Base-by-base conservation (phyloP, 805 yeast species). In the Metschnikowia gelsemii region DNA sequence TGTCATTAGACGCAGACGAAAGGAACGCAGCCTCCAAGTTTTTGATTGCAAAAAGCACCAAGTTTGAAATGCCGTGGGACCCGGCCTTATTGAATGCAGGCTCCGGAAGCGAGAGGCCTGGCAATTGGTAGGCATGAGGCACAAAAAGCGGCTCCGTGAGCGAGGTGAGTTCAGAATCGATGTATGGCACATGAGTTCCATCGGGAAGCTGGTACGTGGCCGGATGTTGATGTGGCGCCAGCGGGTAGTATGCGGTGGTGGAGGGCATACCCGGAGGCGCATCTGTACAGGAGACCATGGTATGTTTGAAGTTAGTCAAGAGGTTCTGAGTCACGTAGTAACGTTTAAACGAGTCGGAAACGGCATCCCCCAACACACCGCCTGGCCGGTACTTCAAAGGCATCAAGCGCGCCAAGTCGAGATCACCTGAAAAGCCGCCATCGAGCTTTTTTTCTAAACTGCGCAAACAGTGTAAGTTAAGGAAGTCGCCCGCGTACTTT, bases 401-500 rank as follows among this genome's bases (percentile, higher is more conserved):
- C 37, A 48, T 33, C 37, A 50, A 42, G n/a, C 49, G 47, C 17
- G 46, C n/a, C 41, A 32, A 40, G 30, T 48, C 56, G 16, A 49
- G 44, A 44, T 19, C 8, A 45, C 44, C 14, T 32, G 33, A 23
- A 56, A 44, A 35, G 67, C 64, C 36, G n/a, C n/a, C n/a, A n/a
- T n/a, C n/a, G n/a, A 59, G 45, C 32, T 55, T 52, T 17, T 49
- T 43, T 59, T 61, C 47, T 73, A 72, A 53, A 65, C 55, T 76
- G 37, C 76, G 68, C 49, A 75, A 61, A 2, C 81, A 68, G 62
- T 85, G 87, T 38, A 78, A 70, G 59, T 83, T 85, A 41, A 86
- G 61, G 59, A 84, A 90, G 59, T 89, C 91, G 8, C 97, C 98
- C 3, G 90, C 96, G 58, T 75, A 85, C 52, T 78, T 80, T 12